A percentile compares a stretch with the other conserved stretches of the same genome.
These are phyloP conservation scores for Leishmania major DNA, from an alignment of 208 protist genomes.

Conservation along the genomic window DNA sequence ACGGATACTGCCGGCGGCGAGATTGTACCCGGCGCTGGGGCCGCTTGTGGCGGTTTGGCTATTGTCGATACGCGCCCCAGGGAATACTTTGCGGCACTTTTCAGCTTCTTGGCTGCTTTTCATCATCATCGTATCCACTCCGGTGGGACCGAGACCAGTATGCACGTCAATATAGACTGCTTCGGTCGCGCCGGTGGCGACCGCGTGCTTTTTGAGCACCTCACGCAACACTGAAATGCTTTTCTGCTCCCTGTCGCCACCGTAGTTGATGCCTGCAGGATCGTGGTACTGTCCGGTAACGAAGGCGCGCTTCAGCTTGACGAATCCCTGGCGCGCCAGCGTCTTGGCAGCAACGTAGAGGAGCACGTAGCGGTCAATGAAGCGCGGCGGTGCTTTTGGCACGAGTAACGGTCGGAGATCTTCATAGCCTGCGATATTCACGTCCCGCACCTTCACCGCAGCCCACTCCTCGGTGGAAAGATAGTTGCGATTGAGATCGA, in stretches of 20 bases:
- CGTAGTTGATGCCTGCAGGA: slow-evolving; percentile 69
- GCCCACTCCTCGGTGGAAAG: slow-evolving; percentile 60
- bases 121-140: slow-evolving; percentile 79
- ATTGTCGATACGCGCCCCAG: slow-evolving; percentile 37
- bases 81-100: slow-evolving; percentile 40
- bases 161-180: slow-evolving; percentile 78
- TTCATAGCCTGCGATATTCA: slow-evolving; percentile 59
- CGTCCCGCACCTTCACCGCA: slow-evolving; percentile 34
- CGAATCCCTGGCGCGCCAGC: slow-evolving; percentile 41
- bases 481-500: slow-evolving; percentile 87
- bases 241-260: slow-evolving; percentile 66
- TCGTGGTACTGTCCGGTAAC: slow-evolving; percentile 80
- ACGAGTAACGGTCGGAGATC: slow-evolving; percentile 37
- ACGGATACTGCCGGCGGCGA: slow-evolving; percentile 46
- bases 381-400: slow-evolving; percentile 41
- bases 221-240: slow-evolving; percentile 59
- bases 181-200: slow-evolving; percentile 26
- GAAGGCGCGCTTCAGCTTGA: slow-evolving; percentile 50
- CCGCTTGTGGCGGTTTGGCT: slow-evolving; percentile 33
- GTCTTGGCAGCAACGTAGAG: slow-evolving; percentile 34
- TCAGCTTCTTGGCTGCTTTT: slow-evolving; percentile 28
- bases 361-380: slow-evolving; percentile 78
- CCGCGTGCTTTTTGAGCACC: slow-evolving; percentile 47
- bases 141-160: slow-evolving; percentile 60
- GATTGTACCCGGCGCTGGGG: slow-evolving; percentile 45